Evolutionary conservation across 2,329 filamentous ascomycete species (phyloP).

Genomic region (Penicillium sclerotigenum): DNA sequence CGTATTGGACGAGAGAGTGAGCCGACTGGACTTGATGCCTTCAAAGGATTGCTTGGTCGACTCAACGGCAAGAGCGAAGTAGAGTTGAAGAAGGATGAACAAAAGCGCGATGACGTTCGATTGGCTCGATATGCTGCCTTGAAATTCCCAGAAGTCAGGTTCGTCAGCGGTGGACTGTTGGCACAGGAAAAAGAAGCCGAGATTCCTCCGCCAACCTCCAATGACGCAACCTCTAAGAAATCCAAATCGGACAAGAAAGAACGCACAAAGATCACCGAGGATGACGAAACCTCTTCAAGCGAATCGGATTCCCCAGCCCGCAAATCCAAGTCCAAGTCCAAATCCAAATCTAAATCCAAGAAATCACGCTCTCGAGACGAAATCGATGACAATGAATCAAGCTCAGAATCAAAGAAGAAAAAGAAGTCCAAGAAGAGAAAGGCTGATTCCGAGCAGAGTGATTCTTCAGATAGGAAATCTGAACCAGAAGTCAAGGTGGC

Average conservation of each 20-base stretch:
- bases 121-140: constrained; percentile 69
- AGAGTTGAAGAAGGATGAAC: constrained; percentile 67
- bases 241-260: constrained; percentile 30
- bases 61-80: constrained; percentile 82
- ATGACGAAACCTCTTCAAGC: constrained; percentile 7
- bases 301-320: constrained; percentile 9
- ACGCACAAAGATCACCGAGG: not conserved
- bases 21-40: constrained; percentile 79
- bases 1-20: constrained; percentile 67
- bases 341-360: constrained; percentile 25
- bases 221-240: constrained; percentile 54
- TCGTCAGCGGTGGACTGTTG: constrained; percentile 78
- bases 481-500: constrained; percentile 20
- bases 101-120: constrained; percentile 66
- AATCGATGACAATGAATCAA: constrained; percentile 15
- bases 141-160: constrained; percentile 77
- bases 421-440: constrained; percentile 38
- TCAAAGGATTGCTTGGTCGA: constrained; percentile 80
- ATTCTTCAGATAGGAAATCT: constrained; percentile 23
- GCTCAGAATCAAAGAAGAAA: constrained; percentile 27
- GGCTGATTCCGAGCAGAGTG: constrained; percentile 28
- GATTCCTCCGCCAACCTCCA: constrained; percentile 32
- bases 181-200: constrained; percentile 51
- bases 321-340: constrained; percentile 17
- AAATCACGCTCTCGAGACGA: constrained; percentile 19